Evolutionary conservation across 805 yeast species (phyloP), one percentile per base, ranked within the genome.

Genomic region (Cyberlindnera maritima): DNA sequence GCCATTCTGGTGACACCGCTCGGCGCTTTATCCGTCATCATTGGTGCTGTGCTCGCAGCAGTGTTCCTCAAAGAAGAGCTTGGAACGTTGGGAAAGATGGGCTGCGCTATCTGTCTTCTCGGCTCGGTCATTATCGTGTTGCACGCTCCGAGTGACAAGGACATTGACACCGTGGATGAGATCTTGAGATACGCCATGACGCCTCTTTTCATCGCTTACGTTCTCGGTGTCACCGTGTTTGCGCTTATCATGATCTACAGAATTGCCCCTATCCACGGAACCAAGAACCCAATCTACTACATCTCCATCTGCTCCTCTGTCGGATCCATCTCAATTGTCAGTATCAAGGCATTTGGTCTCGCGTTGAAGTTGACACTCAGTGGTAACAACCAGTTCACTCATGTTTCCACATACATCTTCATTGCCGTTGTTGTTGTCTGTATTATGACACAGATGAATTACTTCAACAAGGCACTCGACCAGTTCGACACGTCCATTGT

Each of bases 81-180:
- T 49, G 97, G 97, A 2, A 78, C 85, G 10, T 71, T 89, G 58
- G 97, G 97, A 13, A 86, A 84, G 65, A 78, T 90, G 83, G 97
- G 97, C 3, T 90, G 96, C 69, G 95, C 96, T 23, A 85, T 88
- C 45, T 89, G 97, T 63, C 67, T 89, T 43, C 74, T 90, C 62
- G 97, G 97, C 1, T 83, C 95, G 2, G 89, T 89, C 18, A 85
- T 89, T 48, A 90, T 89, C 49, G 90, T 89, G 19, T 70, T 89
- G 49, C 96, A 89, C 62, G 97, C 97, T 25, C 97, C 97, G 21
- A 88, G 90, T n/a, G 97, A 89, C 66, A 87, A 85, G 66, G 96
- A 89, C 53, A 82, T 89, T 48, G 74, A 78, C 52, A 89, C 97
- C 0, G 94, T 89, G 36, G 96, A 89, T 64, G 96, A 89, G 67